Percentiles rank a stretch among this genome's conserved stretches.
Conservation (phyloP, 2,329 filamentous ascomycete genomes). For the Mycocentrospora acerina region DNA sequence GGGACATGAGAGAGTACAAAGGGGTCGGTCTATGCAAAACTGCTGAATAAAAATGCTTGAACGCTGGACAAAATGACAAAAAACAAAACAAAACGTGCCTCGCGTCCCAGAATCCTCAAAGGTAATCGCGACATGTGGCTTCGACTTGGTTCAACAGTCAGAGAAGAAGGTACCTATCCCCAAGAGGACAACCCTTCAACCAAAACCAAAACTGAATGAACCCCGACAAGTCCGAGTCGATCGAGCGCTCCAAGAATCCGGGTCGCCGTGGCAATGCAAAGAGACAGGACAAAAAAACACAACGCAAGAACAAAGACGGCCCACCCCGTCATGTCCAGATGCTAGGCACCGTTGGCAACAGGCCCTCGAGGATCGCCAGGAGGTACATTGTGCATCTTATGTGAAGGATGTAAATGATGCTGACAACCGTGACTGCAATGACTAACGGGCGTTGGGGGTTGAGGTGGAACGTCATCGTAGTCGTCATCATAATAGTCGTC, state of each 20-base stretch:
- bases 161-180: no score
- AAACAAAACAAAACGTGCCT: not conserved
- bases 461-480: slow-evolving; percentile 32
- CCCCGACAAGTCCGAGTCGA: not conserved
- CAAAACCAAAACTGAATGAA: not conserved
- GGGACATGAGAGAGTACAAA: not conserved
- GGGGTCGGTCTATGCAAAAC: not conserved
- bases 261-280: slow-evolving; percentile 29
- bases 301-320: slow-evolving; percentile 43
- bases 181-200: not conserved
- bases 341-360: slow-evolving; percentile 34
- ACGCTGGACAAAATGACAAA: no score
- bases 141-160: no score
- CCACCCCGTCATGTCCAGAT: slow-evolving; percentile 43
- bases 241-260: slow-evolving; percentile 7
- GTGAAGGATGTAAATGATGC: slow-evolving; percentile 31
- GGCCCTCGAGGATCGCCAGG: slow-evolving; percentile 28
- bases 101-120: no score
- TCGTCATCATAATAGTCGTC: slow-evolving; percentile 43
- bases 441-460: slow-evolving; percentile 16
- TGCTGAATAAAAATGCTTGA: no score
- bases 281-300: slow-evolving; percentile 28
- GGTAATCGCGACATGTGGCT: no score
- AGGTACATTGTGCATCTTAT: slow-evolving; percentile 25
- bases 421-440: slow-evolving; percentile 36